Base-by-base conservation (phyloP, 2,329 filamentous ascomycete species). In the Botryotinia calthae region DNA sequence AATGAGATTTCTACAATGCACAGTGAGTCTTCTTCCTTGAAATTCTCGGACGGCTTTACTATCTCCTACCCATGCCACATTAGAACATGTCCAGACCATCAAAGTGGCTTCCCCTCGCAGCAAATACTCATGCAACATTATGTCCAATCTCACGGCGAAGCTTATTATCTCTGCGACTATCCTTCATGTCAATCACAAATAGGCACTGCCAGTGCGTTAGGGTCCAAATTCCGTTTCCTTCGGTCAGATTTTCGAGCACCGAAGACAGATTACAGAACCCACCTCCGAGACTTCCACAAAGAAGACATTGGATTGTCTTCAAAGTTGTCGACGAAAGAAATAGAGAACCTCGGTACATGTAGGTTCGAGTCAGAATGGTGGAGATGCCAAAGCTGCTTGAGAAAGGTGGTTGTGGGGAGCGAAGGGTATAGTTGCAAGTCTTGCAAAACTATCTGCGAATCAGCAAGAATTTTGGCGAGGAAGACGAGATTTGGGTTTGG, bases 111-210 rank as follows among this genome's bases (percentile, higher is more conserved):
- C 25, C 6, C 22, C 7, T 68, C 70, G 10, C 62, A 40, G 4
- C 18, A 68, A 18, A 18, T 2, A 20, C 51, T 68, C 14, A 40
- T 46, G 16, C 28, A 44, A 28, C 63, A 72, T 42, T 72, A 67
- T 51, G 25, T 18, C 2, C 16, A 10, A 2, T 14, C 7, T 3
- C 64, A 72, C 25, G 56, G 42, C 5, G 28, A 61, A 59, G 6
- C n/a, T 18, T 62, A 69, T 12, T 14, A 54, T 61, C 31, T 72
- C 9, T 72, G 71, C 4, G 71, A 72, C 2, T 62, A 69, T 62
- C 9, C 54, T 20, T 46, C 63, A 7, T 72, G 71, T 14, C 71
- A 72, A 40, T 68, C 54, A 25, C 48, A 68, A 5, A 61, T n/a
- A 3, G 56, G 63, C 2, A 20, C 71, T 62, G 63, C 71, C 8